These are phyloP conservation scores for Naganishia friedmannii DNA, from an alignment of 768 basidiomycete genomes.

Conservation along the genomic window DNA sequence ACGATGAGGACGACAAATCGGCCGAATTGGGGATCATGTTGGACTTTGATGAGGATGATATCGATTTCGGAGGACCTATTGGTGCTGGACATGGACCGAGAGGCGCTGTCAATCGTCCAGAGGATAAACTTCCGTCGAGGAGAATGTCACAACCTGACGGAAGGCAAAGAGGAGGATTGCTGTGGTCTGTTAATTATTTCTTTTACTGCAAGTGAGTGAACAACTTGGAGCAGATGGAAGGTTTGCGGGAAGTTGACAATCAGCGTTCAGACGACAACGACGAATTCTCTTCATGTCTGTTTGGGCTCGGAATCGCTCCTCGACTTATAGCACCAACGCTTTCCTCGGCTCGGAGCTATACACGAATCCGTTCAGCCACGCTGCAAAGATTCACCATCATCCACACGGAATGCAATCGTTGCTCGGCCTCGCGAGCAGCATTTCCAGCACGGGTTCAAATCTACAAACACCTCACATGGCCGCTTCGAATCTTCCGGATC, in stretches of 20 bases:
- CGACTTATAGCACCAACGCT: conserved; percentile 17
- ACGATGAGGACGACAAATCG: conserved; percentile 37
- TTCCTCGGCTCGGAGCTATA: conserved; percentile 20
- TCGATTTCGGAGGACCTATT: conserved; percentile 32
- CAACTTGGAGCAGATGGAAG: background rate
- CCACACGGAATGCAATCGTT: conserved; percentile 24
- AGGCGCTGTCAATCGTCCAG: too few relatives aligned
- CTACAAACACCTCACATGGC: background rate
- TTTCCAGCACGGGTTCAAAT: conserved; percentile 8
- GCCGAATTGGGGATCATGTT: conserved; percentile 24
- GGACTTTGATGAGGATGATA: conserved; percentile 33
- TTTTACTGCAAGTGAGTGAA: conserved; percentile 80
- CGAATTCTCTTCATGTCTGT: conserved; percentile 86
- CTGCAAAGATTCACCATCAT: conserved; percentile 9
- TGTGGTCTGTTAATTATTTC: conserved; percentile 98
- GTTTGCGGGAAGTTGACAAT: background rate
- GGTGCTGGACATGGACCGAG: conserved; percentile 33
- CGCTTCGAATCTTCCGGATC: conserved; percentile 13
- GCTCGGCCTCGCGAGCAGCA: conserved; percentile 24
- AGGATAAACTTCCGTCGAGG: background rate
- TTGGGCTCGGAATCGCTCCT: conserved; percentile 68
- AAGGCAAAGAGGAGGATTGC: conserved; percentile 57
- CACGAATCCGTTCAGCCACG: conserved; percentile 18
- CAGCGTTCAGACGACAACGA: conserved; percentile 57
- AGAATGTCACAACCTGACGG: conserved; percentile 9